Base-by-base conservation (phyloP, 169 alveolate species). In the Ichthyophthirius multifiliis region DNA sequence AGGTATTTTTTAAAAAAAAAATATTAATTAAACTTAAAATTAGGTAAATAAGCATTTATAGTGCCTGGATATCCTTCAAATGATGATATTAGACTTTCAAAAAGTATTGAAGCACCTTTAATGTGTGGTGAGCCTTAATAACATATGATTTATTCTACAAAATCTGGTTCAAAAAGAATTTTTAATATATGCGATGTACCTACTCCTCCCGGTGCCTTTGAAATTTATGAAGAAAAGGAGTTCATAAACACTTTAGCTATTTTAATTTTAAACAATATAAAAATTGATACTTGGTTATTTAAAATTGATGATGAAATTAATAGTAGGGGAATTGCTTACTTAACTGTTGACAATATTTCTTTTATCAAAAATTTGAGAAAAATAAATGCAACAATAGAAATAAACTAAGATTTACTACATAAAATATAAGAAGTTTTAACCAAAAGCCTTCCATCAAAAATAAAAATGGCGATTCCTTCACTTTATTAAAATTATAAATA, bases 311-410 rank as follows among this genome's bases (percentile, higher is more conserved):
- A 93, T 87, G 97, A 93, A 83, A 41, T 78, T 4, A 71, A 84
- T 71, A 95, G 96, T 30, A 83, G 97, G 86, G 97, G 97, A n/a
- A 93, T 88, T 44, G 97, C 97, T 0, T 88, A 85, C 64, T 71
- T 94, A n/a, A 91, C 88, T 77, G 94, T 92, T 31, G 93, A 87
- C 35, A 73, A 65, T 18, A 83, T 91, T 1, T 87, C 89, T 47
- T 81, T 87, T 23, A 81, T 89, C 27, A 82, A 87, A 43, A 89
- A 91, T 46, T 46, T 92, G 43, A 89, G 93, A 75, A 92, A 89
- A 83, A 78, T 82, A 34, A 75, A 78, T 30, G 65, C 78, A 13
- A 23, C 44, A 67, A 30, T 79, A 2, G 93, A 91, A 45, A 87
- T 86, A 48, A 89, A 83, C 46, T 90, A 88, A 63, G 77, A 74